Percentiles rank a stretch among this genome's conserved stretches.
Evolutionary conservation across 2,329 filamentous ascomycete genomes (phyloP).

Genomic region (Escovopsis sp.): DNA sequence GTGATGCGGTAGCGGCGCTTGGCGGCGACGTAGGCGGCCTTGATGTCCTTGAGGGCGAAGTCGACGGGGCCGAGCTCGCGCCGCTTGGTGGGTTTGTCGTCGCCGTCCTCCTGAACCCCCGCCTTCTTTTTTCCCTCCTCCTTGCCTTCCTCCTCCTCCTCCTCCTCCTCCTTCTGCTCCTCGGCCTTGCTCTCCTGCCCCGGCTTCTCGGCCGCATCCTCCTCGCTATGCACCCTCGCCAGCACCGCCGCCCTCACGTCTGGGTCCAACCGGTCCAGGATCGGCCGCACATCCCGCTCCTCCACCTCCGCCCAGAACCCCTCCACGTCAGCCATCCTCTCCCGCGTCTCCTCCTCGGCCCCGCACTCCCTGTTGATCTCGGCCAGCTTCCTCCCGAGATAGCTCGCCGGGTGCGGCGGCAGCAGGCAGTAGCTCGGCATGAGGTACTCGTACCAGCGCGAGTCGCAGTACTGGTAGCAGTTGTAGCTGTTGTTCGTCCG

Average conservation of each 20-base stretch:
- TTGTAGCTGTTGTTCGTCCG: conserved; percentile 83
- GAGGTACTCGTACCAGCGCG: conserved; percentile 91
- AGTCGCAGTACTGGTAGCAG: conserved; percentile 89
- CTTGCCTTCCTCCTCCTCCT: conserved; percentile 9
- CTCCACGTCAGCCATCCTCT: conserved; percentile 60
- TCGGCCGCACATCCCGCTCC: conserved; percentile 62
- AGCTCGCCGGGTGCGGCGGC: conserved; percentile 81
- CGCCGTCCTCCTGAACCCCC: conserved; percentile 5
- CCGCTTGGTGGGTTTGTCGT: conserved; percentile 11
- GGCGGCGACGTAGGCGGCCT: conserved; percentile 64
- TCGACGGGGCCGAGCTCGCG: conserved; percentile 38
- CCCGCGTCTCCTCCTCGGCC: conserved; percentile 51
- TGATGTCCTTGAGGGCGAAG: conserved; percentile 55
- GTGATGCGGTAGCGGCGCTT: conserved; percentile 78
- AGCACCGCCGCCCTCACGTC: conserved; percentile 47
- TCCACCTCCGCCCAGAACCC: conserved; percentile 75
- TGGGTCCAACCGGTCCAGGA: conserved; percentile 46
- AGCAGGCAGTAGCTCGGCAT: conserved; percentile 87
- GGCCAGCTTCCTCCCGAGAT: conserved; percentile 67
- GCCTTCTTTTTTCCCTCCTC: conserved; percentile 9
- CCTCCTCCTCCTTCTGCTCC: conserved; percentile 11
- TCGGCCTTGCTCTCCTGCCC: conserved; percentile 8
- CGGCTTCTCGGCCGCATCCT: conserved; percentile 14
- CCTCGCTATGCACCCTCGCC: conserved; percentile 37
- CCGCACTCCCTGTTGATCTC: conserved; percentile 60